Evolutionary conservation across 208 protist genomes (phyloP).

Genomic region (Herpetomonas tarakana): DNA sequence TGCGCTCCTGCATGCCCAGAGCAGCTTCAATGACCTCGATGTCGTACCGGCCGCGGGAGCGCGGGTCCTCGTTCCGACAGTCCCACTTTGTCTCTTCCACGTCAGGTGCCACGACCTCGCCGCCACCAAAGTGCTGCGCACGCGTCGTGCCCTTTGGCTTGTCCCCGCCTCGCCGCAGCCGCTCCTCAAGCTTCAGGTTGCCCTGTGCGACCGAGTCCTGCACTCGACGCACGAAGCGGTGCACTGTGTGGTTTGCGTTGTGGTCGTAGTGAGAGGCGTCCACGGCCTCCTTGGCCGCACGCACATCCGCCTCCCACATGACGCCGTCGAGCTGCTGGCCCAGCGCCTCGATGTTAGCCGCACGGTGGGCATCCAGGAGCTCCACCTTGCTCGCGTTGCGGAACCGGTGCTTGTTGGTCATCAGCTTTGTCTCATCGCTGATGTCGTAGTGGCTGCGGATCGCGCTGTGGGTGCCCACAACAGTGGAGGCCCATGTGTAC

Average conservation of each 20-base stretch:
- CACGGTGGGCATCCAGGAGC: slow-evolving; percentile 62
- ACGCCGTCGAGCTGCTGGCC: slow-evolving; percentile 65
- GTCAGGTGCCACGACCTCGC: not conserved
- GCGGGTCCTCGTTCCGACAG: slow-evolving; percentile 78
- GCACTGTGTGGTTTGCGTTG: slow-evolving; percentile 39
- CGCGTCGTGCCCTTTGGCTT: not conserved
- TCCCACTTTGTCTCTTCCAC: slow-evolving; percentile 49
- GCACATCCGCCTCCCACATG: slow-evolving; percentile 75
- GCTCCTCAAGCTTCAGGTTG: slow-evolving; percentile 15
- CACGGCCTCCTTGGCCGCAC: slow-evolving; percentile 76
- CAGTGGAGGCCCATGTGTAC: slow-evolving; percentile 49
- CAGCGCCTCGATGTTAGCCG: slow-evolving; percentile 62
- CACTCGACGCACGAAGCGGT: slow-evolving; percentile 56
- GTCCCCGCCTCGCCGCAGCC: not conserved
- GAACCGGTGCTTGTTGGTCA: slow-evolving; percentile 52
- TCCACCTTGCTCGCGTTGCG: slow-evolving; percentile 46
- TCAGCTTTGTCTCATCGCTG: slow-evolving; percentile 75
- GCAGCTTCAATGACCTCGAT: slow-evolving; percentile 65
- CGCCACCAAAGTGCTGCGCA: not conserved
- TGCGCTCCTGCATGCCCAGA: slow-evolving; percentile 57
- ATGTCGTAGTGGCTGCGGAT: slow-evolving; percentile 75
- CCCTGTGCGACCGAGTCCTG: slow-evolving; percentile 45
- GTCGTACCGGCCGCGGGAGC: slow-evolving; percentile 51
- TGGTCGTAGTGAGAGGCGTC: slow-evolving; percentile 74
- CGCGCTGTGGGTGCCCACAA: slow-evolving; percentile 59